Percentiles rank a stretch among this genome's conserved stretches.
Evolutionary conservation across 148 eudicot species (phyloP).

Genomic region (Salicornia ramosissima): DNA sequence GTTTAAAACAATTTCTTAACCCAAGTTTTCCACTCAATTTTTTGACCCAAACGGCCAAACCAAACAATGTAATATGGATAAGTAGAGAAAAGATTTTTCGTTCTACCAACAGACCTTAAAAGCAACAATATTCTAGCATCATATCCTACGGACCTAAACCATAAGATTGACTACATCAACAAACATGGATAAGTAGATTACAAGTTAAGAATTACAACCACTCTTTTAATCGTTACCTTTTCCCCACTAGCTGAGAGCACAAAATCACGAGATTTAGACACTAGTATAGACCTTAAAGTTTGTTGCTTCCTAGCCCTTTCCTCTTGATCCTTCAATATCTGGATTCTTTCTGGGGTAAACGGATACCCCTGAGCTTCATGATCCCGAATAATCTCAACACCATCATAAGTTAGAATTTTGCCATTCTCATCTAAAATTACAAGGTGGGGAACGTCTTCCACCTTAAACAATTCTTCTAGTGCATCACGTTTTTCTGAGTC

Average conservation of each 20-base stretch:
- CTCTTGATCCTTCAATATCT: constrained; percentile 42
- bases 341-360: constrained; percentile 46
- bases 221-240: constrained; percentile 29
- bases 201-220: background rate
- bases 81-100: too few relatives aligned
- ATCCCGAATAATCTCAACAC: constrained; percentile 46
- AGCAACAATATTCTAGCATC: constrained; percentile 4
- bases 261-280: constrained; percentile 46
- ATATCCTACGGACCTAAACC: background rate
- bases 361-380: constrained; percentile 61
- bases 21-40: too few relatives aligned
- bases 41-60: too few relatives aligned
- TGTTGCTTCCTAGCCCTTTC: constrained; percentile 50
- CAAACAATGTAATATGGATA: too few relatives aligned
- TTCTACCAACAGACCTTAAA: too few relatives aligned
- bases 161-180: background rate
- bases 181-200: background rate
- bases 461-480: constrained; percentile 43
- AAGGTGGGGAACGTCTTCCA: constrained; percentile 49
- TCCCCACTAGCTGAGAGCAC: constrained; percentile 46
- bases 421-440: constrained; percentile 55
- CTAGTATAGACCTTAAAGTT: constrained; percentile 50
- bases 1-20: too few relatives aligned
- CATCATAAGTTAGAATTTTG: constrained; percentile 43
- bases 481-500: constrained; percentile 41